phyloP scores from a whole-genome alignment of 768 basidiomycete species.

The Termitomyces sp. region DNA sequence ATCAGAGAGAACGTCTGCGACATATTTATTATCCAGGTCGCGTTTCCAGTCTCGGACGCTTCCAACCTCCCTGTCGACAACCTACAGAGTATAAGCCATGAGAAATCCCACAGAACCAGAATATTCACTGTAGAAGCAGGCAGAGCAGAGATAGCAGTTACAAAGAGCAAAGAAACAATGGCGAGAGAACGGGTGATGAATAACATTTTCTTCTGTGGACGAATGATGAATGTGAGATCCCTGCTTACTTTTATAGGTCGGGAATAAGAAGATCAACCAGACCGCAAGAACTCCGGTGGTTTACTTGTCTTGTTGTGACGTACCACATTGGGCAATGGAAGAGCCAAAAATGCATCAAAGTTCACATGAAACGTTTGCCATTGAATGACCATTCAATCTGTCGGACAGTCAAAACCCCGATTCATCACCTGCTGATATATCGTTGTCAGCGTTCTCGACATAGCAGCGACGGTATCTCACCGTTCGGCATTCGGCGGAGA shows the following conservation, averaged over 20 bases:
- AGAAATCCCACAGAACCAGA: neutral
- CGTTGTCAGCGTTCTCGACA: slow-evolving; percentile 1
- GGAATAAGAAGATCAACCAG: slow-evolving; percentile 28
- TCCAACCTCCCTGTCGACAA: slow-evolving; percentile 3
- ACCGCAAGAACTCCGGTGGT: slow-evolving; percentile 24
- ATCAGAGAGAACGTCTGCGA: neutral
- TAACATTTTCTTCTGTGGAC: slow-evolving; percentile 23
- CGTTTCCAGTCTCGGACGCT: slow-evolving; percentile 13
- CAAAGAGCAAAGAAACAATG: slow-evolving; percentile 26
- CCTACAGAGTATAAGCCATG: neutral
- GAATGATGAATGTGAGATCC: slow-evolving; percentile 14
- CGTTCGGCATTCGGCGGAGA: slow-evolving; percentile 11
- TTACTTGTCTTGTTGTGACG: slow-evolving; percentile 21
- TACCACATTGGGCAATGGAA: slow-evolving; percentile 24
- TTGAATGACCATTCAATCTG: neutral
- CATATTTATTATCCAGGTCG: neutral
- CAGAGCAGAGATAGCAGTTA: slow-evolving; percentile 27
- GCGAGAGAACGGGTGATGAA: slow-evolving; percentile 28
- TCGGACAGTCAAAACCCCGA: neutral
- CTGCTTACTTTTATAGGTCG: slow-evolving; percentile 33
- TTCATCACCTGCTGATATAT: neutral
- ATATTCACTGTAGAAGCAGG: slow-evolving; percentile 26
- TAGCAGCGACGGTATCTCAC: slow-evolving; percentile 4
- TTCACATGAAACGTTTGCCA: neutral
- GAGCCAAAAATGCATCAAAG: slow-evolving; percentile 10